Percentiles rank a stretch among this genome's conserved stretches.
Conservation (phyloP, 306 rosid species). For the Crotalaria pallida region DNA sequence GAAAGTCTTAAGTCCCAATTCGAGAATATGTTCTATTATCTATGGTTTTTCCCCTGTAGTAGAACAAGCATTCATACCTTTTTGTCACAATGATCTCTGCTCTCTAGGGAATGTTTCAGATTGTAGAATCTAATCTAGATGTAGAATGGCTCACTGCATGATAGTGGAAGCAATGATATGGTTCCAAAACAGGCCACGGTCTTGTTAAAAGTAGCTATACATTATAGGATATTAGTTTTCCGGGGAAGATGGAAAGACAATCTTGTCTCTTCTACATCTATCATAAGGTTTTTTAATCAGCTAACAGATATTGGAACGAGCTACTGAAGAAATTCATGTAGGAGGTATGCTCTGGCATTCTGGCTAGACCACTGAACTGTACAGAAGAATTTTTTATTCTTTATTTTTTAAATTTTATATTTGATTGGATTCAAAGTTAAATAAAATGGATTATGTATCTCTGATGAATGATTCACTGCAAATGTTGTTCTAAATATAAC, state of each 20-base stretch:
- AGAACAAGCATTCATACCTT: background rate
- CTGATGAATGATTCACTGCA: conserved; percentile 1
- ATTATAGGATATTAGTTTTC: background rate
- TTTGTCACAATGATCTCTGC: background rate
- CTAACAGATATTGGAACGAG: conserved; percentile 11
- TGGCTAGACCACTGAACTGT: conserved; percentile 1
- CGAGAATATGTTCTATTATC: background rate
- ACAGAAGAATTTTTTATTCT: background rate
- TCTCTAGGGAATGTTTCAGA: background rate
- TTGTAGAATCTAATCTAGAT: background rate
- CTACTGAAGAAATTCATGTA: background rate
- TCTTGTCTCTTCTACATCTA: conserved; percentile 13
- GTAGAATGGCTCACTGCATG: background rate
- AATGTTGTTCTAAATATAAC: conserved; percentile 18
- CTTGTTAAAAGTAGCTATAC: background rate
- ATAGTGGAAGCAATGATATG: background rate
- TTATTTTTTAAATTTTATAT: too few relatives aligned
- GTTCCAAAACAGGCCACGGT: background rate
- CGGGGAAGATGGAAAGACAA: background rate
- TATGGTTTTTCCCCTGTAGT: conserved; percentile 11
- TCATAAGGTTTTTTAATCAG: conserved; percentile 8
- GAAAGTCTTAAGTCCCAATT: background rate
- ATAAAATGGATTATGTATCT: conserved; percentile 5
- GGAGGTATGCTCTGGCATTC: background rate
- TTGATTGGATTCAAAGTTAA: background rate